Evolutionary conservation across 805 yeast genomes (phyloP).

Genomic region (Pichia nakasei): DNA sequence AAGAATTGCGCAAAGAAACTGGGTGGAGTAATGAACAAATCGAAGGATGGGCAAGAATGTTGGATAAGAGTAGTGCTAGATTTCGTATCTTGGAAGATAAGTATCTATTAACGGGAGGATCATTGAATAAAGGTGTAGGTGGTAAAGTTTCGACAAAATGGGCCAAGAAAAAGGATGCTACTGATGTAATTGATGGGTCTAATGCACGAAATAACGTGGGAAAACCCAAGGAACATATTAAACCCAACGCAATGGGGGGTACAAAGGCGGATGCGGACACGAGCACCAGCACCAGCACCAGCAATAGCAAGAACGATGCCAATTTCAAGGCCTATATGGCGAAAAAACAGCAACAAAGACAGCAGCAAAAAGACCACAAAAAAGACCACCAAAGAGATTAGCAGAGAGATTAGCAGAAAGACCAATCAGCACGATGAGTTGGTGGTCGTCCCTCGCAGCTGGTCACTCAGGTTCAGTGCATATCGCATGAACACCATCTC

Average conservation of each 20-base stretch:
- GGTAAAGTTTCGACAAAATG: slow-evolving; percentile 17
- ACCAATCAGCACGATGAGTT: too few relatives aligned
- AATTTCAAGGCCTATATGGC: slow-evolving; percentile 12
- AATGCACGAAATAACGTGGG: too few relatives aligned
- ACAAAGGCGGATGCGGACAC: slow-evolving; percentile 10
- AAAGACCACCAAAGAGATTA: slow-evolving; percentile 24
- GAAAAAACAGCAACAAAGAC: slow-evolving; percentile 16
- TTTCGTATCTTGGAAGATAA: slow-evolving; percentile 56
- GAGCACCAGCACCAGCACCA: neutral
- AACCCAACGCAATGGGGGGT: slow-evolving; percentile 1
- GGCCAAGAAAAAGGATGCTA: slow-evolving; percentile 8
- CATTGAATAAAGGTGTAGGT: slow-evolving; percentile 15
- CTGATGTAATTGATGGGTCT: neutral
- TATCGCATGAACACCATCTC: too few relatives aligned
- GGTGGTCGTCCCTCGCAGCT: too few relatives aligned
- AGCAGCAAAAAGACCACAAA: slow-evolving; percentile 34
- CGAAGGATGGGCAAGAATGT: slow-evolving; percentile 86
- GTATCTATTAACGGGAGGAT: slow-evolving; percentile 36
- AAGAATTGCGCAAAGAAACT: slow-evolving; percentile 40
- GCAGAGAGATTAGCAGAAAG: too few relatives aligned
- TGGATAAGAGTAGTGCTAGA: slow-evolving; percentile 55
- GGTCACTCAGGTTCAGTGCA: too few relatives aligned
- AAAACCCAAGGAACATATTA: neutral
- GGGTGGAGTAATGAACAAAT: slow-evolving; percentile 85
- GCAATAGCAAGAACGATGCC: neutral